phyloP scores from a whole-genome alignment of 1,139 yeast species.

The Lodderomyces orthopsilosis region DNA sequence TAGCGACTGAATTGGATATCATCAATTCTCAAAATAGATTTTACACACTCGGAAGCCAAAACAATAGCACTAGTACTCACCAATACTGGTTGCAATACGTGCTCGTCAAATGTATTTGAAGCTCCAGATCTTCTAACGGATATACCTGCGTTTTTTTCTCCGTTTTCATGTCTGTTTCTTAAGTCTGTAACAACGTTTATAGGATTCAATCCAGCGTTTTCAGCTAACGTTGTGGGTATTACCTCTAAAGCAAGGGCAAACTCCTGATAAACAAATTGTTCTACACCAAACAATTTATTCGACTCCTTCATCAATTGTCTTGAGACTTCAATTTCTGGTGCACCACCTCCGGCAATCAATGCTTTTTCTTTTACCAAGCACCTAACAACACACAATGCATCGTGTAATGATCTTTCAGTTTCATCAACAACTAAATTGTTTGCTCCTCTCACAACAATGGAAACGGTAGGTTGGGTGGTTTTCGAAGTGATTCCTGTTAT shows the following conservation, averaged over 20 bases:
- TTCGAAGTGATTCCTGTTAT: conserved; percentile 76
- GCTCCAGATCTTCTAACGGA: conserved; percentile 94
- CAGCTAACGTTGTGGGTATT: conserved; percentile 95
- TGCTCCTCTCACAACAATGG: conserved; percentile 93
- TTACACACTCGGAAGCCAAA: conserved; percentile 93
- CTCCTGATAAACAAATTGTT: conserved; percentile 92
- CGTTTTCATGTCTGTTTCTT: conserved; percentile 86
- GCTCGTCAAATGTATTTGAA: conserved; percentile 87
- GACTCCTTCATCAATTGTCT: conserved; percentile 78
- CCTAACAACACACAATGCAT: conserved; percentile 93
- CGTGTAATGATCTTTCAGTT: conserved; percentile 95
- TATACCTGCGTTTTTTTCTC: conserved; percentile 93
- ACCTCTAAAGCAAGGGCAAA: conserved; percentile 95
- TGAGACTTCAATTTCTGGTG: conserved; percentile 94
- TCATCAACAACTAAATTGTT: conserved; percentile 87
- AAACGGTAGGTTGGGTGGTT: conserved; percentile 70
- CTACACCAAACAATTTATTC: conserved; percentile 78
- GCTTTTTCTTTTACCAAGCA: conserved; percentile 94
- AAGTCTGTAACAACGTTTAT: conserved; percentile 93
- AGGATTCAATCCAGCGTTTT: conserved; percentile 95
- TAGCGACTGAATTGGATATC: conserved; percentile 69
- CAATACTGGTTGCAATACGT: conserved; percentile 92
- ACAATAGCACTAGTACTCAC: conserved; percentile 93
- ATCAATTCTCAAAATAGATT: conserved; percentile 91
- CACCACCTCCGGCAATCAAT: conserved; percentile 98